Conservation (phyloP, 1,284 basidiomycete species). For the Singerocomus inundabilis region DNA sequence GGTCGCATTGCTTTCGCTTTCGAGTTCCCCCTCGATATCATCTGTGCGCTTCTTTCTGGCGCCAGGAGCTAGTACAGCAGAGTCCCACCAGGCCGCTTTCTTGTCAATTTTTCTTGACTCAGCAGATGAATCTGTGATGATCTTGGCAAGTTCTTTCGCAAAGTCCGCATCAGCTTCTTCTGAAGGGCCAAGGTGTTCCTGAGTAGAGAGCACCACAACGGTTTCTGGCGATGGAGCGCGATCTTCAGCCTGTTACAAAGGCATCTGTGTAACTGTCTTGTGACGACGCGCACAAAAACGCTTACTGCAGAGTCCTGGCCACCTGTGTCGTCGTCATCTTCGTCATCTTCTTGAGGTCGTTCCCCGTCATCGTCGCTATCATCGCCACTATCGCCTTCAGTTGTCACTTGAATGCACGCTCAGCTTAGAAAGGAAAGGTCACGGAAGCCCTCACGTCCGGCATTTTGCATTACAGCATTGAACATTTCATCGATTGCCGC, state of each 20-base stretch:
- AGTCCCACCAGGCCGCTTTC: slow-evolving; percentile 85
- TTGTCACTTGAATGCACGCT: slow-evolving; percentile 31
- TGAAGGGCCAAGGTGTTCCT: slow-evolving; percentile 72
- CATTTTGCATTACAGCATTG: slow-evolving; percentile 57
- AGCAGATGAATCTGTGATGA: slow-evolving; percentile 84
- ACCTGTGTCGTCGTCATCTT: slow-evolving; percentile 49
- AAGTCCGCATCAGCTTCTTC: slow-evolving; percentile 93
- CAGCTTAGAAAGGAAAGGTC: slow-evolving; percentile 7
- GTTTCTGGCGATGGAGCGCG: slow-evolving; percentile 76
- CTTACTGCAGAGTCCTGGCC: slow-evolving; percentile 54
- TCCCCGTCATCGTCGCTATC: slow-evolving; percentile 67
- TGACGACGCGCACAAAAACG: slow-evolving; percentile 1
- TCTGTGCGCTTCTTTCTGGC: slow-evolving; percentile 59
- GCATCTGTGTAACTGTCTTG: not conserved
- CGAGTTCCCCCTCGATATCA: slow-evolving; percentile 51
- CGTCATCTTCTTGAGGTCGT: slow-evolving; percentile 52
- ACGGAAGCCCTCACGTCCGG: slow-evolving; percentile 45
- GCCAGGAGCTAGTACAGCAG: slow-evolving; percentile 69
- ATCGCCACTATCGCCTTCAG: slow-evolving; percentile 66
- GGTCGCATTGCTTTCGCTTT: slow-evolving; percentile 36
- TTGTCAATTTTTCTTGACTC: slow-evolving; percentile 83
- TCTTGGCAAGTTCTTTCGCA: slow-evolving; percentile 92
- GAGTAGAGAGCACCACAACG: slow-evolving; percentile 63
- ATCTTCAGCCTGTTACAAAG: slow-evolving; percentile 51
- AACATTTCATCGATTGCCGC: slow-evolving; percentile 88